Percentiles rank a stretch among this genome's conserved stretches.
Conservation (phyloP, 345 rosid species). For the Anastatica hierochuntica region DNA sequence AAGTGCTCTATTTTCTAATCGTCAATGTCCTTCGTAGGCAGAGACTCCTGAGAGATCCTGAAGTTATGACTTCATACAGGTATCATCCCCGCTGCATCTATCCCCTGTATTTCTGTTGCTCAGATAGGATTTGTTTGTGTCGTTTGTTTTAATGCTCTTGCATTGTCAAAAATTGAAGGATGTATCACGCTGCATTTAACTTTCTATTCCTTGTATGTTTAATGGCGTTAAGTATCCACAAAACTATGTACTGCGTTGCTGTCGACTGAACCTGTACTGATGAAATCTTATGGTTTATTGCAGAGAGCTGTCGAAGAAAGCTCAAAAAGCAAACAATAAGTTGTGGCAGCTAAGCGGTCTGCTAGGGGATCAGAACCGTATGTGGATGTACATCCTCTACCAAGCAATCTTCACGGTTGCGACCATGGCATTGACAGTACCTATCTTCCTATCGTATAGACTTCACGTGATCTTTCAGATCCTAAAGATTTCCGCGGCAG, state of each 20-base stretch:
- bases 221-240: neutral
- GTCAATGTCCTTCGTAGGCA: conserved; percentile 89
- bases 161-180: too few species aligned
- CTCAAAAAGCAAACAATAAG: conserved; percentile 71
- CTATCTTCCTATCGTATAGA: conserved; percentile 71
- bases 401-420: conserved; percentile 86
- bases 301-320: conserved; percentile 85
- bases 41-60: conserved; percentile 88
- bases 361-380: conserved; percentile 77
- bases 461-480: conserved; percentile 65
- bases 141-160: too few species aligned
- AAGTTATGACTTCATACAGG: conserved; percentile 99
- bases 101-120: neutral
- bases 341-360: conserved; percentile 85
- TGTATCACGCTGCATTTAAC: too few species aligned
- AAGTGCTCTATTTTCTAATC: conserved; percentile 74
- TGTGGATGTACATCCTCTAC: conserved; percentile 63
- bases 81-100: conserved; percentile 13
- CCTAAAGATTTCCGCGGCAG: conserved; percentile 77
- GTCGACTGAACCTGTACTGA: neutral
- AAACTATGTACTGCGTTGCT: neutral
- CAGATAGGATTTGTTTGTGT: neutral
- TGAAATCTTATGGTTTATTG: neutral
- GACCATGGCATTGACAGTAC: conserved; percentile 86
- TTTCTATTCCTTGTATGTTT: too few species aligned